Evolutionary conservation across 352 stramenopile genomes (phyloP), one percentile per base, ranked within the genome.

Genomic region (Peronospora belbahrii): DNA sequence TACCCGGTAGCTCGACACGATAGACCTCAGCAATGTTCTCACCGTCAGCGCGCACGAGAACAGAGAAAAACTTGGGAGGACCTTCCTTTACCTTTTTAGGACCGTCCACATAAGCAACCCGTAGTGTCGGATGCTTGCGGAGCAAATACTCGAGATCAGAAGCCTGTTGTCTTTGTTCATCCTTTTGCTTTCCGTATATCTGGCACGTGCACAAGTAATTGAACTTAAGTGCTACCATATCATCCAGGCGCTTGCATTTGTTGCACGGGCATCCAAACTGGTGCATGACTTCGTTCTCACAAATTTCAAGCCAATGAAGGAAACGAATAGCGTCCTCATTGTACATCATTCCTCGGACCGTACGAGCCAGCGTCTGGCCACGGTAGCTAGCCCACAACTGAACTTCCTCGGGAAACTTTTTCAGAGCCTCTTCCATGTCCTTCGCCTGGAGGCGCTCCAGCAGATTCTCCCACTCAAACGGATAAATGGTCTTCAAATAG

Each of bases 401-500:
- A 0, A 88, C 74, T 40, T 94, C 82, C 37, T 90, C 79, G 0
- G 82, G 75, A 38, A 69, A 68, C 30, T 91, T 91, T 45, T 90
- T 91, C 15, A 94, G 31, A 6, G 82, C 82, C 44, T 91, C 80
- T 7, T 89, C 66, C 73, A 89, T 84, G 30, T 94, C 82, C 58
- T 91, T 91, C 0, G 55, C 64, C 33, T 80, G 59, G 7, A 94
- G 40, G 18, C 82, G 74, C 40, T 94, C 82, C 0, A 94, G 55
- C 33, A 94, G 44, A 47, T 94, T 94, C 34, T 88, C 72, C 74
- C 75, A 94, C 56, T 94, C 82, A 39, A 85, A 87, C 5, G 77
- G 79, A 37, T 94, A 89, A 18, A 94, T 92, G 2, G 82, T 94
- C 52, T 91, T 74, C 48, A 96, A 62, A 54, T 99, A 99, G 27